These are phyloP conservation scores for Schizochytrium sp. DNA, from an alignment of 108 stramenopile genomes.

Conservation along the genomic window DNA sequence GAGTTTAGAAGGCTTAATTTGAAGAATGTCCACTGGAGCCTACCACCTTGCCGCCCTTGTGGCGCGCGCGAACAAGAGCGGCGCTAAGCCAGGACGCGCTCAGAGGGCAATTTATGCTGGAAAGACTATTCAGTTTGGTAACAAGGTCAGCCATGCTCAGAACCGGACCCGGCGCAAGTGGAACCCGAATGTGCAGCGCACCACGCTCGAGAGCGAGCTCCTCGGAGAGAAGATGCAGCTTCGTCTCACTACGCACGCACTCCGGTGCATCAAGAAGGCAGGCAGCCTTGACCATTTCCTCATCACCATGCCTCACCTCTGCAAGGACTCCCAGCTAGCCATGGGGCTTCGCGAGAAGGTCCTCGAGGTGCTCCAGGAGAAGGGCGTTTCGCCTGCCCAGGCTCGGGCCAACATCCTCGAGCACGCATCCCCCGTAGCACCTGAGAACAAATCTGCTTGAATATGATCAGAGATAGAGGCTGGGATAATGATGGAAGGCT, in stretches of 20 bases:
- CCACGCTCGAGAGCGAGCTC: conserved; percentile 35
- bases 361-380: conserved; percentile 21
- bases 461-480: background rate
- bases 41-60: background rate
- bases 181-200: conserved; percentile 54
- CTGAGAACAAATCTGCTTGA: background rate
- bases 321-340: conserved; percentile 17
- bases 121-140: conserved; percentile 61
- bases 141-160: conserved; percentile 60
- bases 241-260: conserved; percentile 45
- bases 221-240: conserved; percentile 49
- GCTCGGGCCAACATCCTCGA: too few species aligned
- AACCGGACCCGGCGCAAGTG: conserved; percentile 50
- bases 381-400: background rate
- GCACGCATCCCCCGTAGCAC: background rate
- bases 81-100: conserved; percentile 15
- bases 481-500: too few species aligned
- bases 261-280: conserved; percentile 58
- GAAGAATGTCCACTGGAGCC: background rate
- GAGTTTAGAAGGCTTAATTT: too few species aligned
- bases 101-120: conserved; percentile 53
- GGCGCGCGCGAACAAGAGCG: background rate
- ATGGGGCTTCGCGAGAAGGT: conserved; percentile 21
- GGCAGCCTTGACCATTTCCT: conserved; percentile 62
- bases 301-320: conserved; percentile 46